phyloP scores from a whole-genome alignment of 208 protist genomes.

The Willaertia magna region DNA sequence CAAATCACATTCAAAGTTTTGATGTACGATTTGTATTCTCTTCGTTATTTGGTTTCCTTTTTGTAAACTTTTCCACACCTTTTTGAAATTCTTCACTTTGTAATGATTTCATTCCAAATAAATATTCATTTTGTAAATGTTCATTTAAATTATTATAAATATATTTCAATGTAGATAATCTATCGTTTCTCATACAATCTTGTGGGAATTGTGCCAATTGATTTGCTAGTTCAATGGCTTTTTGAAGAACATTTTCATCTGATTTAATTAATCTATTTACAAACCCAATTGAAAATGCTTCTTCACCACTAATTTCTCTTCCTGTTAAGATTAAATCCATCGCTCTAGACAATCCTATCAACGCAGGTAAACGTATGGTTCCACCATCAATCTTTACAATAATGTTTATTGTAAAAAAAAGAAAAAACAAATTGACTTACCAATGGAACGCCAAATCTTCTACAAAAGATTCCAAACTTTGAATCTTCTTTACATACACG shows the following conservation, averaged over 20 bases:
- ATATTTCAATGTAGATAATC: background rate
- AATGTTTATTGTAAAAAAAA: no score
- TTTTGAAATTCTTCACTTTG: no score
- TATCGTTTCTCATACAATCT: background rate
- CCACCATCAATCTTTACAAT: constrained; percentile 42
- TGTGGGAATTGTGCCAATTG: background rate
- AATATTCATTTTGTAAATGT: background rate
- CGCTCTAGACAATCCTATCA: constrained; percentile 21
- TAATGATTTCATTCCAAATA: no score
- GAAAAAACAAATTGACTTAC: no score
- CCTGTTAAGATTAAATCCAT: constrained; percentile 11
- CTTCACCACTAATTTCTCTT: background rate
- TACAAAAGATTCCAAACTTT: constrained; percentile 32
- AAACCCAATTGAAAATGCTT: background rate
- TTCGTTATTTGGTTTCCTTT: no score
- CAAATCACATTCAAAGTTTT: no score
- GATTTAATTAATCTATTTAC: background rate
- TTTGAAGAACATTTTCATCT: background rate
- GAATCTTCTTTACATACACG: background rate
- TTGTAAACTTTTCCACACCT: no score
- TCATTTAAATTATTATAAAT: background rate
- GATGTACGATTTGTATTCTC: no score
- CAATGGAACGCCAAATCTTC: constrained; percentile 32
- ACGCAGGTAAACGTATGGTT: constrained; percentile 23
- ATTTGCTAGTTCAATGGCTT: background rate